Evolutionary conservation across 805 yeast species (phyloP), one percentile per base, ranked within the genome.

Genomic region (Jamesozyma rosinii): DNA sequence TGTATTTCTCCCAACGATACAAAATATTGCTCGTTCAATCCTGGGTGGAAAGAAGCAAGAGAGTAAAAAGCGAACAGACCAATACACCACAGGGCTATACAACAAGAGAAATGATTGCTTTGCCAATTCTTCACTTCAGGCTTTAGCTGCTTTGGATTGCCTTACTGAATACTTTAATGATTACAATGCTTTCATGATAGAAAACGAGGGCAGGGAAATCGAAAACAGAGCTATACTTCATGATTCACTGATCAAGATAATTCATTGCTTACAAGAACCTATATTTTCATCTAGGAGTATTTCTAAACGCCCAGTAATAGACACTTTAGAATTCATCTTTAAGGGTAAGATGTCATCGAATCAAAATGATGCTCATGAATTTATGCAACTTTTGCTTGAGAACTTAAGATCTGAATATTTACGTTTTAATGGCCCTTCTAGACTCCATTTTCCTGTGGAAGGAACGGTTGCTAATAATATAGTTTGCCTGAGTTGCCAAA

Each of bases 301-400:
- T 4, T 77, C 89, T 0, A 88, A 86, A 0, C 82, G 95, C 89
- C 81, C 85, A 1, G 74, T 89, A 39, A 65, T 90, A 17, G 81
- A 74, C 41, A 80, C 77, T 10, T 64, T 92, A 40, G 97, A 90
- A 55, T 62, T 61, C 9, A 79, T 83, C 14, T 83, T 81, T 64
- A 75, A 79, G 43, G 79, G 89, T 3, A 77, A 76, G 49, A 80
- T 92, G 22, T 80, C 95, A 2, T 67, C 83, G 30, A 76, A 76
- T 37, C 98, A 92, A 61, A 95, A 90, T 56, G 98, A 90, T 65
- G 96, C 97, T 0, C 97, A 92, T 54, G 98, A 90, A 56, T 70
- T 92, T 49, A 74, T 90, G 26, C 95, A 87, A 58, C 64, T 86
- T 41, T 71, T 89, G 18, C 65, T 90, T 19, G 95, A 89, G 54